Evolutionary conservation across 2,329 filamentous ascomycete genomes (phyloP).

Genomic region (Fonsecaea pedrosoi): DNA sequence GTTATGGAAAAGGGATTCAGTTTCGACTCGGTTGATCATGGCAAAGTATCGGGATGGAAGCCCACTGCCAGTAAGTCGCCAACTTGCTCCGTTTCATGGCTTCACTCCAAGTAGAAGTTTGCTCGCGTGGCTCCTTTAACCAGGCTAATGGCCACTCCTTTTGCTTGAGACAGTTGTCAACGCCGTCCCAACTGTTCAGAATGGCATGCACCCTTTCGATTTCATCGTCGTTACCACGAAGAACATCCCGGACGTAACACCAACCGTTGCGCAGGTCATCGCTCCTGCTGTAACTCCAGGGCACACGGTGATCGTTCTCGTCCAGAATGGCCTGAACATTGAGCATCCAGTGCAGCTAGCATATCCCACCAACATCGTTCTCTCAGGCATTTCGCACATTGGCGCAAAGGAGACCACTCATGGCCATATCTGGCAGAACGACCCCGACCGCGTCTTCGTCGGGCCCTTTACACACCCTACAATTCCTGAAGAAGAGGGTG

Average conservation of each 20-base stretch:
- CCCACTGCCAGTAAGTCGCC: constrained; percentile 49
- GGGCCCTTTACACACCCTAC: constrained; percentile 47
- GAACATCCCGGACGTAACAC: constrained; percentile 61
- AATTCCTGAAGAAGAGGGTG: not conserved
- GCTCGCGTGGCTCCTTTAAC: too few species aligned
- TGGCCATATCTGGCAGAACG: constrained; percentile 60
- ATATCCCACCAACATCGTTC: constrained; percentile 60
- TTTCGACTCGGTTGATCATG: constrained; percentile 64
- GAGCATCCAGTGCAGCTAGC: constrained; percentile 58
- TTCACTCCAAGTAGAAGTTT: too few species aligned
- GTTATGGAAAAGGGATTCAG: constrained; percentile 58
- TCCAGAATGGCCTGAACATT: constrained; percentile 69
- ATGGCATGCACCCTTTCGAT: constrained; percentile 52
- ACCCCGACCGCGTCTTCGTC: constrained; percentile 58
- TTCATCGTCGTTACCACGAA: constrained; percentile 65
- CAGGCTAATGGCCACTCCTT: too few species aligned
- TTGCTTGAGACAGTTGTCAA: constrained; percentile 50
- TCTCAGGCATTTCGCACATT: constrained; percentile 62
- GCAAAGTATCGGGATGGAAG: constrained; percentile 52
- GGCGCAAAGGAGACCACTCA: constrained; percentile 56
- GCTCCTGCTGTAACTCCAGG: constrained; percentile 58
- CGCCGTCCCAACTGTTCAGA: constrained; percentile 54
- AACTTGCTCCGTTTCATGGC: too few species aligned
- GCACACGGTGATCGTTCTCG: constrained; percentile 61
- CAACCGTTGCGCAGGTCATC: constrained; percentile 57